Evolutionary conservation across 2,329 filamentous ascomycete genomes (phyloP).

Genomic region (Pleurostoma richardsiae): DNA sequence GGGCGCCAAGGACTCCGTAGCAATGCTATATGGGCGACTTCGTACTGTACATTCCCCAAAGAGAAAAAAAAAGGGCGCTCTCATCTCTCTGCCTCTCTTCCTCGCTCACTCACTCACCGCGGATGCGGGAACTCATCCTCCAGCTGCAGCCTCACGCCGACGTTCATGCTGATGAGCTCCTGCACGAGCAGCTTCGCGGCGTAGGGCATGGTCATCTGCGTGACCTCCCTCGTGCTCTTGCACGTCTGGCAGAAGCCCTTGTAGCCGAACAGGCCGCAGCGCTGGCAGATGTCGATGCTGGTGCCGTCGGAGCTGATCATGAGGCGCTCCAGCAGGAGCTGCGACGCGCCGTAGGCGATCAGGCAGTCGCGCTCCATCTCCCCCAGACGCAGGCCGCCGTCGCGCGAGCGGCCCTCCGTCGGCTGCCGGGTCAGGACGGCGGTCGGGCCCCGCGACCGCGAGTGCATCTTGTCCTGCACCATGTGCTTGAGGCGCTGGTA

Average conservation of each 20-base stretch:
- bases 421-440: constrained; percentile 93
- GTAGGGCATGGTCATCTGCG: constrained; percentile 95
- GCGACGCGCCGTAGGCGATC: constrained; percentile 92
- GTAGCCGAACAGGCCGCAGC: constrained; percentile 92
- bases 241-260: constrained; percentile 93
- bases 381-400: constrained; percentile 87
- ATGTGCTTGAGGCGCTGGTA: constrained; percentile 99
- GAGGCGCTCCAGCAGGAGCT: constrained; percentile 84
- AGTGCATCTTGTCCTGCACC: constrained; percentile 99
- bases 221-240: constrained; percentile 76
- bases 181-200: constrained; percentile 94
- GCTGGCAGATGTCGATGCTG: constrained; percentile 88
- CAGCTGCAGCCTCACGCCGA: constrained; percentile 85
- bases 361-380: constrained; percentile 99
- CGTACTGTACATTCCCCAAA: too few relatives aligned
- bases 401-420: constrained; percentile 88
- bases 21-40: too few relatives aligned
- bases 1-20: too few relatives aligned
- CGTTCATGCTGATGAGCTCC: constrained; percentile 97
- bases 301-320: constrained; percentile 94
- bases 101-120: constrained; percentile 12
- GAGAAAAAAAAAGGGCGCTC: too few relatives aligned
- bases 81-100: too few relatives aligned
- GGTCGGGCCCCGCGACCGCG: constrained; percentile 80
- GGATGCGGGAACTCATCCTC: constrained; percentile 87